phyloP scores from a whole-genome alignment of 2,329 filamentous ascomycete genomes.

The Trichoderma polysporum region DNA sequence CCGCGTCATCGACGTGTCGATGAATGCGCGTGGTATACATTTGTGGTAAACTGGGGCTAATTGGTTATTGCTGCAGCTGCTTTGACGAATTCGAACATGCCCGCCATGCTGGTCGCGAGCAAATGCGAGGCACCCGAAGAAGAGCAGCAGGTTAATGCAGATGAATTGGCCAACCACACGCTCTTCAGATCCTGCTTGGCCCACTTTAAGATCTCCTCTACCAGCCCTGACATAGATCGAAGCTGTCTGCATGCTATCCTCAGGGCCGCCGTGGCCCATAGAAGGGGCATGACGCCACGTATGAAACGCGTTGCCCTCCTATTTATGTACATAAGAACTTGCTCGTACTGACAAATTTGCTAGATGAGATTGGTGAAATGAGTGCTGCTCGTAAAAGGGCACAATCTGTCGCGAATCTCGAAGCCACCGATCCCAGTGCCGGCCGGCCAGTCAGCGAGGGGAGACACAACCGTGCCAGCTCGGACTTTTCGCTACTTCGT shows the following conservation, averaged over 20 bases:
- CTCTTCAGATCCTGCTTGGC: constrained; percentile 68
- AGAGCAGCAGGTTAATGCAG: constrained; percentile 68
- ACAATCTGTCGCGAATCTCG: constrained; percentile 61
- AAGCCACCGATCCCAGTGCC: constrained; percentile 51
- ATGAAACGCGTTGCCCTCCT: neutral
- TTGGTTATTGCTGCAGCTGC: constrained; percentile 54
- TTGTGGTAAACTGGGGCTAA: neutral
- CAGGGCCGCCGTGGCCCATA: constrained; percentile 64
- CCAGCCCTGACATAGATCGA: constrained; percentile 69
- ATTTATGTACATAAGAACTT: neutral
- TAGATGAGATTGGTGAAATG: constrained; percentile 45
- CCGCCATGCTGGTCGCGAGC: constrained; percentile 79
- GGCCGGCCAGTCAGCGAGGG: constrained; percentile 58
- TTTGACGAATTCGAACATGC: constrained; percentile 68
- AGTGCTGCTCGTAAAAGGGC: constrained; percentile 51
- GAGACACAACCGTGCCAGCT: constrained; percentile 69
- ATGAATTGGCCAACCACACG: constrained; percentile 59
- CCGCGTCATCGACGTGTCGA: neutral
- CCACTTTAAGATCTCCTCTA: constrained; percentile 70
- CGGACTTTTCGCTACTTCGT: constrained; percentile 63
- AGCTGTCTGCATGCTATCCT: constrained; percentile 75
- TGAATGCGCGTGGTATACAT: neutral
- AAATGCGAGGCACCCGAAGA: constrained; percentile 81
- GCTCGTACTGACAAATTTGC: neutral
- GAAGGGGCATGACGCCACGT: constrained; percentile 60